phyloP scores from a whole-genome alignment of 2,329 filamentous ascomycete species.

The Nemania sp. region DNA sequence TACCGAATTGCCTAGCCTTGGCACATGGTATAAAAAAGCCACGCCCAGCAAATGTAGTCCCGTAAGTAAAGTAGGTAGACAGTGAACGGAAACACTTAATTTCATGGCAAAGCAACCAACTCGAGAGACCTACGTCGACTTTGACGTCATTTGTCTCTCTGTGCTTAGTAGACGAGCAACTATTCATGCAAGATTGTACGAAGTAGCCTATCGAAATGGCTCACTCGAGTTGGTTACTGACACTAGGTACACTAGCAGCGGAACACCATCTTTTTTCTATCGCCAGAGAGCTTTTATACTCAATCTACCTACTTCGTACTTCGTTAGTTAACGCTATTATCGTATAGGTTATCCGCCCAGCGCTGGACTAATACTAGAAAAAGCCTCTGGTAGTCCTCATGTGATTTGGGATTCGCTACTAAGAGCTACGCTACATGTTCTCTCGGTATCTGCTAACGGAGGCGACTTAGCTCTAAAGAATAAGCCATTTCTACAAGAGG shows the following conservation, averaged over 20 bases:
- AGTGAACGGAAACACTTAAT: too few relatives aligned
- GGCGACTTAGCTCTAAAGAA: not conserved
- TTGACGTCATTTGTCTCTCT: not conserved
- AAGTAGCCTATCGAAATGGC: too few relatives aligned
- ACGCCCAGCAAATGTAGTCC: not conserved
- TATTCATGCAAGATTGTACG: not conserved
- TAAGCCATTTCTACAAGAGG: conserved; percentile 6
- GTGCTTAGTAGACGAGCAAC: not conserved
- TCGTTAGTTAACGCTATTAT: not conserved
- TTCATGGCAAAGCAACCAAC: not conserved
- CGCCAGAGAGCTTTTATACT: too few relatives aligned
- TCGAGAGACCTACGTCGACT: not conserved
- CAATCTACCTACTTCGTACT: not conserved
- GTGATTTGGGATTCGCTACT: conserved; percentile 4
- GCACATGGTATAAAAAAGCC: too few relatives aligned
- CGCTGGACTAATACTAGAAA: not conserved
- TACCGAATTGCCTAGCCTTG: not conserved
- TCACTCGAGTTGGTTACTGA: not conserved
- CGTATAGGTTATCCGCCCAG: not conserved
- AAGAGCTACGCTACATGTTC: not conserved
- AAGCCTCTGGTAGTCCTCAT: conserved; percentile 18
- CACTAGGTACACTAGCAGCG: too few relatives aligned
- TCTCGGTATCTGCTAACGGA: conserved; percentile 1
- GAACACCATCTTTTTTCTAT: too few relatives aligned
- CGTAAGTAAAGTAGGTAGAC: too few relatives aligned